These are phyloP conservation scores for Termitomyces sp. DNA, from an alignment of 768 basidiomycete species.

Conservation along the genomic window DNA sequence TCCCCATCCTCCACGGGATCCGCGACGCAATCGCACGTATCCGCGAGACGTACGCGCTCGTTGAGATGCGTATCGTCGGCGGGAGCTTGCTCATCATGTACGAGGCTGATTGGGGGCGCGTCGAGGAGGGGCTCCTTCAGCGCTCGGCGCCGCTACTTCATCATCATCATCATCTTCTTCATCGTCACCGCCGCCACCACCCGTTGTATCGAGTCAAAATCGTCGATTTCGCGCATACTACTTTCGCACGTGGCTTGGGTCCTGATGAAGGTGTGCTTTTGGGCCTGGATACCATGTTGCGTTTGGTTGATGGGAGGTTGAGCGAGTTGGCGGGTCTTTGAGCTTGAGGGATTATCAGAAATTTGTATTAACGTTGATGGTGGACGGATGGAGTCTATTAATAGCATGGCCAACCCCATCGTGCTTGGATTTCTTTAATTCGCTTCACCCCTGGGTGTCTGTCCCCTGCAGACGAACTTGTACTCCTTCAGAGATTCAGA, in stretches of 20 bases:
- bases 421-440: no score
- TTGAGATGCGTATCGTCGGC: slow-evolving; percentile 79
- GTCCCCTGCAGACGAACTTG: no score
- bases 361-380: no score
- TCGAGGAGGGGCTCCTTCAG: slow-evolving; percentile 40
- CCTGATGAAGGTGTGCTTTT: slow-evolving; percentile 72
- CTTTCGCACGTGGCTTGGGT: slow-evolving; percentile 61
- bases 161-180: no score
- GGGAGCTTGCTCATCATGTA: slow-evolving; percentile 79
- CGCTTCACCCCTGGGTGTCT: no score
- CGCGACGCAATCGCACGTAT: slow-evolving; percentile 48
- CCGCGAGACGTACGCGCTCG: slow-evolving; percentile 35
- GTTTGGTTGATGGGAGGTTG: slow-evolving; percentile 42
- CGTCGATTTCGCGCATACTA: slow-evolving; percentile 94
- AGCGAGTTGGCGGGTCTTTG: slow-evolving; percentile 12
- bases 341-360: no score
- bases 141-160: no score
- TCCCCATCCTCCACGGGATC: slow-evolving; percentile 55
- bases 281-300: slow-evolving; percentile 63
- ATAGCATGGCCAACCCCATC: no score
- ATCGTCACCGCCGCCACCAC: slow-evolving; percentile 20
- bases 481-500: no score
- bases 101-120: slow-evolving; percentile 40
- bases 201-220: slow-evolving; percentile 62
- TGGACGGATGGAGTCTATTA: no score